These are phyloP conservation scores for Populus trichocarpa DNA, from an alignment of 441 rosid species.

Conservation along the genomic window DNA sequence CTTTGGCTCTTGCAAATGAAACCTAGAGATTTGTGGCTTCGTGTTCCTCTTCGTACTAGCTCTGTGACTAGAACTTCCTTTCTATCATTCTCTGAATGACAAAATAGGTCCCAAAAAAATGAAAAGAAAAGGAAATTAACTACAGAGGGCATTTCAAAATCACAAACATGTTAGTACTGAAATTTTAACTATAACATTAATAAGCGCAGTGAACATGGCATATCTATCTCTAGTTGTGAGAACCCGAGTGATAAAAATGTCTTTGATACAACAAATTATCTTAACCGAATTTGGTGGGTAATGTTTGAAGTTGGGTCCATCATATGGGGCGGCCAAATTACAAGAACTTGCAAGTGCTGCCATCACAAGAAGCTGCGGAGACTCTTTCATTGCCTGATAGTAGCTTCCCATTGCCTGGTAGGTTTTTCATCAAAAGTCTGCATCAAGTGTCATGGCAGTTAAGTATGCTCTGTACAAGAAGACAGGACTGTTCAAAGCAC, in stretches of 20 bases:
- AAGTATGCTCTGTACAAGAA: neutral
- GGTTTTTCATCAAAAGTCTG: neutral
- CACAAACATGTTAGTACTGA: neutral
- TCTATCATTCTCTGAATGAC: neutral
- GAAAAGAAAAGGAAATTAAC: neutral
- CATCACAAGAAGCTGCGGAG: conserved; percentile 7
- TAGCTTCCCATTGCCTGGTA: neutral
- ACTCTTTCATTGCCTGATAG: neutral
- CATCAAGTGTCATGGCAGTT: neutral
- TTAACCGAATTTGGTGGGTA: neutral
- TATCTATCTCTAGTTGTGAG: neutral
- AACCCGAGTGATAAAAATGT: neutral
- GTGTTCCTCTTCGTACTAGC: neutral
- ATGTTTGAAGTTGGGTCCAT: neutral
- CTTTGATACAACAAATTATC: neutral
- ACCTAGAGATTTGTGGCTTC: neutral
- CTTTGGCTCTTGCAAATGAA: neutral
- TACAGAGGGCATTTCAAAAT: neutral
- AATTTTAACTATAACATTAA: too few species aligned
- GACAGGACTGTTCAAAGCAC: neutral
- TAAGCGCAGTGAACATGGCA: neutral
- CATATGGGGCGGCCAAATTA: neutral
- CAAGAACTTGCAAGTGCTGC: neutral
- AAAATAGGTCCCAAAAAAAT: neutral
- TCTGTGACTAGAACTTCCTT: neutral